Percentiles rank a stretch among this genome's conserved stretches.
Conservation (phyloP, 2,329 filamentous ascomycete species). For the Fusarium guadeloupense region DNA sequence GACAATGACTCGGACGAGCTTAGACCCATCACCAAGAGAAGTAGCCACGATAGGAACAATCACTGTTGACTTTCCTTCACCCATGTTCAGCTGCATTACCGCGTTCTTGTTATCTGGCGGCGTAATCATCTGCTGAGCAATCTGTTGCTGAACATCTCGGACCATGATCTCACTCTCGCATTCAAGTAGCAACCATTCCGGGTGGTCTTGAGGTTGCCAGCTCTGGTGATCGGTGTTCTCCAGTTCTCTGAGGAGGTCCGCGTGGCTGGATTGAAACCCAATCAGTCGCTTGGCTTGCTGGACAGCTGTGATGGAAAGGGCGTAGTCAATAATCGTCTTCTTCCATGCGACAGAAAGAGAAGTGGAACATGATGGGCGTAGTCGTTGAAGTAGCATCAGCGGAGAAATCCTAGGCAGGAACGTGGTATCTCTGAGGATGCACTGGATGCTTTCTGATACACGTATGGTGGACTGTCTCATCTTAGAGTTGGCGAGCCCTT, state of each 20-base stretch:
- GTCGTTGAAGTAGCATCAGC: slow-evolving; percentile 48
- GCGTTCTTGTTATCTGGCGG: slow-evolving; percentile 54
- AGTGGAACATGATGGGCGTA: slow-evolving; percentile 43
- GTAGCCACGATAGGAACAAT: slow-evolving; percentile 72
- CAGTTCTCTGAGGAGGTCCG: slow-evolving; percentile 54
- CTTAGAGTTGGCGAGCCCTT: neutral
- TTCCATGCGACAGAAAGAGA: slow-evolving; percentile 48
- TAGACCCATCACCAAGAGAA: slow-evolving; percentile 59
- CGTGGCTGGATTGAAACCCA: slow-evolving; percentile 23
- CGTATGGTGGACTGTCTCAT: neutral
- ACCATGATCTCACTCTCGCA: slow-evolving; percentile 71
- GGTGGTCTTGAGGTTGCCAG: slow-evolving; percentile 62
- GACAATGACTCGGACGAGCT: slow-evolving; percentile 67
- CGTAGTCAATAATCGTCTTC: slow-evolving; percentile 51
- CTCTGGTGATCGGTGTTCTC: slow-evolving; percentile 62
- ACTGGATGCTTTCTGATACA: neutral
- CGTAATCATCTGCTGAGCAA: slow-evolving; percentile 65
- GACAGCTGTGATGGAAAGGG: slow-evolving; percentile 49
- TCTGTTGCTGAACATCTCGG: slow-evolving; percentile 65
- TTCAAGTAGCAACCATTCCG: slow-evolving; percentile 72
- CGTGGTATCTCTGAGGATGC: neutral
- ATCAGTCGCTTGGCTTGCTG: slow-evolving; percentile 57
- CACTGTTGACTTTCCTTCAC: slow-evolving; percentile 74
- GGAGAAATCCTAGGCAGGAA: slow-evolving; percentile 45
- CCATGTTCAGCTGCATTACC: slow-evolving; percentile 76